Percentiles rank a stretch among this genome's conserved stretches.
phyloP scores from a whole-genome alignment of 2,329 filamentous ascomycete species.

The Fusarium pininemorale region DNA sequence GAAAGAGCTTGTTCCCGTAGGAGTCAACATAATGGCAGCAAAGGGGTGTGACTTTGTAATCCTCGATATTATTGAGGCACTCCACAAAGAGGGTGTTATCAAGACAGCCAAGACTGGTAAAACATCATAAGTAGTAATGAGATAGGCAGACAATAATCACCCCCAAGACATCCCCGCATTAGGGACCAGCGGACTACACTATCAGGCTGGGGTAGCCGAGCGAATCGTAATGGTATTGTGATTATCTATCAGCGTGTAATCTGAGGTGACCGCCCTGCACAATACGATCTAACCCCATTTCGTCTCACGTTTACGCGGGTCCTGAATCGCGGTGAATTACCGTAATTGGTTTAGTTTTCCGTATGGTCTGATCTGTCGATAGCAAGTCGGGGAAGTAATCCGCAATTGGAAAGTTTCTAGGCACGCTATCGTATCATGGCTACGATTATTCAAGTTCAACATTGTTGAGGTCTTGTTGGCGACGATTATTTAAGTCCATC shows the following conservation, averaged over 20 bases:
- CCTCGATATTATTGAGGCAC: conserved; percentile 4
- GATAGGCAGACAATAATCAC: not conserved
- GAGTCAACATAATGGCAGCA: not conserved
- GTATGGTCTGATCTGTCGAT: too few species aligned
- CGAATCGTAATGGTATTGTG: too few species aligned
- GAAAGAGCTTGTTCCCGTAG: not conserved
- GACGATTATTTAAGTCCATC: not conserved
- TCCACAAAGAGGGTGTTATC: not conserved
- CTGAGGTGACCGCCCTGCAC: too few species aligned
- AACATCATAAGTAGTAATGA: not conserved
- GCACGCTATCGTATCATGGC: not conserved
- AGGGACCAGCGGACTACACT: too few species aligned
- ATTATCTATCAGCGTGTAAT: too few species aligned
- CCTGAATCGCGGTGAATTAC: too few species aligned
- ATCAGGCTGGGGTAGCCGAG: too few species aligned
- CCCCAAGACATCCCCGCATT: not conserved
- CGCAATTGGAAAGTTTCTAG: not conserved
- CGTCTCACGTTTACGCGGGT: too few species aligned
- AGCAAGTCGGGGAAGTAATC: not conserved
- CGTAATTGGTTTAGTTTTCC: too few species aligned
- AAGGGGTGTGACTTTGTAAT: conserved; percentile 24
- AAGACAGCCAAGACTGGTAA: conserved; percentile 4
- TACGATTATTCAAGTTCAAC: not conserved
- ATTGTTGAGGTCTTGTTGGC: too few species aligned
- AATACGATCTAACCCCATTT: too few species aligned